These are phyloP conservation scores for Patellaria atrata DNA, from an alignment of 495 filamentous ascomycete genomes.

Conservation along the genomic window DNA sequence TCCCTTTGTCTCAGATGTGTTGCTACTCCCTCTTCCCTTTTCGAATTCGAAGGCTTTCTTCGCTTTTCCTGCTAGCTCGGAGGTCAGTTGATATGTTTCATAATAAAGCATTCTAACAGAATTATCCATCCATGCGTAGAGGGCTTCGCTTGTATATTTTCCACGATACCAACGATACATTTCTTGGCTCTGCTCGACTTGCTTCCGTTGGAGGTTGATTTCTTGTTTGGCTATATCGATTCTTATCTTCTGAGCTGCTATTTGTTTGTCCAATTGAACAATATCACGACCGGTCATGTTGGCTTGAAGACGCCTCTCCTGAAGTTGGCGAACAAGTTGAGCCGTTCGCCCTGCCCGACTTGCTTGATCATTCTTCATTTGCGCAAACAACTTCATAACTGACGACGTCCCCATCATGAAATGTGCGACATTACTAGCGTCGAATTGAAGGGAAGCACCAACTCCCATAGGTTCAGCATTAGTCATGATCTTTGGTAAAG, in stretches of 20 bases:
- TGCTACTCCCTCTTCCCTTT: neutral
- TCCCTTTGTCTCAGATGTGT: conserved; percentile 5
- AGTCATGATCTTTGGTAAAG: no score
- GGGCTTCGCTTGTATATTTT: conserved; percentile 6
- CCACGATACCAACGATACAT: neutral
- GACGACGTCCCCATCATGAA: no score
- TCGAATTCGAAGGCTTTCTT: conserved; percentile 4
- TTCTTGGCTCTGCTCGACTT: neutral
- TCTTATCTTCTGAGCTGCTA: conserved; percentile 13
- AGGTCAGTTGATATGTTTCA: conserved; percentile 1
- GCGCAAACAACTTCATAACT: no score
- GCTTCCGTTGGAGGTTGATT: neutral
- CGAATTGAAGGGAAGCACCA: no score
- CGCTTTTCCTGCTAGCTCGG: conserved; percentile 1
- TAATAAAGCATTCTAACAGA: neutral
- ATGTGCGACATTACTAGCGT: no score
- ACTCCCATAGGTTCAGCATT: no score
- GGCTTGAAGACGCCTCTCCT: conserved; percentile 20
- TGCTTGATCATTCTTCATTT: neutral
- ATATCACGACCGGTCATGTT: conserved; percentile 25
- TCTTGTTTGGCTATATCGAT: conserved; percentile 13
- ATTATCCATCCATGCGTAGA: conserved; percentile 7
- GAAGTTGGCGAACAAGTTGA: conserved; percentile 9
- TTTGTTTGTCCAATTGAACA: conserved; percentile 23
- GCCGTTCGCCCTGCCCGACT: neutral